These are phyloP conservation scores for Amanita rubescens DNA, from an alignment of 768 basidiomycete genomes.

Conservation along the genomic window DNA sequence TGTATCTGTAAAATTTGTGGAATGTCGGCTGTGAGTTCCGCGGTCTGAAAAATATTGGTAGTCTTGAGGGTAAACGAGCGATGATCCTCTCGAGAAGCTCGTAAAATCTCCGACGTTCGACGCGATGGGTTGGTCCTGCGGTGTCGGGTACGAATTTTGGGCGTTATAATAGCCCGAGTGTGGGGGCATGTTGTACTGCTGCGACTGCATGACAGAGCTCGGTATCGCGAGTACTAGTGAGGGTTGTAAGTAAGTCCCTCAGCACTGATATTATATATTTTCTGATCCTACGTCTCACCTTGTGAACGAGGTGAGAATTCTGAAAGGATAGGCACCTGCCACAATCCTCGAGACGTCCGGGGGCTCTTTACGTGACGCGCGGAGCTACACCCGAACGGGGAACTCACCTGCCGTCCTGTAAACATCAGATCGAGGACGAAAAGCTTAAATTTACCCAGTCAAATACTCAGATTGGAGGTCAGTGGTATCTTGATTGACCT, in stretches of 20 bases:
- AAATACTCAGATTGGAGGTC: conserved; percentile 2
- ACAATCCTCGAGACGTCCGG: conserved; percentile 33
- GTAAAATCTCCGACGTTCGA: conserved; percentile 10
- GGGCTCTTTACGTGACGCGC: conserved; percentile 37
- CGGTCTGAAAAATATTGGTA: conserved; percentile 35
- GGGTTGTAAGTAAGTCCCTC: conserved; percentile 26
- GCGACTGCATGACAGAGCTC: conserved; percentile 29
- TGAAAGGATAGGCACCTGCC: conserved; percentile 38
- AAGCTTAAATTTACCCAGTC: conserved; percentile 12
- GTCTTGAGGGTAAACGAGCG: conserved; percentile 35
- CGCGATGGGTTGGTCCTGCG: conserved; percentile 4
- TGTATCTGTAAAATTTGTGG: conserved; percentile 1
- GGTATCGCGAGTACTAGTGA: conserved; percentile 20
- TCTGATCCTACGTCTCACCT: conserved; percentile 32
- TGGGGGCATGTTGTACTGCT: conserved; percentile 23
- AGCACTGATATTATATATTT: conserved; percentile 39
- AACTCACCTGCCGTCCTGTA: conserved; percentile 27
- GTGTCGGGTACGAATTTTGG: conserved; percentile 11
- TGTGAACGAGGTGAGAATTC: conserved; percentile 37
- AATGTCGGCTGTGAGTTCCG: conserved; percentile 18
- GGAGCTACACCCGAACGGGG: conserved; percentile 32
- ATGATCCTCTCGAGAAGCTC: conserved; percentile 47
- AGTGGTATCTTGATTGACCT: conserved; percentile 3
- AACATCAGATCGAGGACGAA: conserved; percentile 22
- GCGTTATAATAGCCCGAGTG: conserved; percentile 23